phyloP scores from a whole-genome alignment of 148 eudicot genomes.

The Bassia scoparia region DNA sequence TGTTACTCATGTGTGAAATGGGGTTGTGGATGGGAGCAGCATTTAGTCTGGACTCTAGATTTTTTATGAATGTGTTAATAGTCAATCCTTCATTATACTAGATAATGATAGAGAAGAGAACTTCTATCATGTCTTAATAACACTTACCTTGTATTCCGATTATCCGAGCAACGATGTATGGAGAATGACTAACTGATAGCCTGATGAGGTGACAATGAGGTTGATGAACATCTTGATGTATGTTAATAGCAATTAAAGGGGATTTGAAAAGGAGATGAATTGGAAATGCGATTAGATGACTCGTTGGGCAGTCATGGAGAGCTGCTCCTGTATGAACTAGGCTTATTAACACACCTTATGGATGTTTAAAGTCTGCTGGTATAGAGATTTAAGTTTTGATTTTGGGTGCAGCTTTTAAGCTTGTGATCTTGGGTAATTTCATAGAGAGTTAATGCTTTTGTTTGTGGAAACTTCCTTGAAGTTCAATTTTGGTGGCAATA shows the following conservation, averaged over 20 bases:
- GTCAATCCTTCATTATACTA: too few relatives aligned
- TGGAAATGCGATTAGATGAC: conserved; percentile 3
- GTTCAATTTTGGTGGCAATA: not conserved
- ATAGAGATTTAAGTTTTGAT: not conserved
- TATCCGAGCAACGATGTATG: too few relatives aligned
- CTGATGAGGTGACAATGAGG: not conserved
- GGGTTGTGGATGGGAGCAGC: not conserved
- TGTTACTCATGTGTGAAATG: not conserved
- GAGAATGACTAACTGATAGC: too few relatives aligned
- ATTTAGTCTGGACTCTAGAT: not conserved
- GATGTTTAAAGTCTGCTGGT: not conserved
- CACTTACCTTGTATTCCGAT: too few relatives aligned
- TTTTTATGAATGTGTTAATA: too few relatives aligned
- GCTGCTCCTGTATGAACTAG: not conserved
- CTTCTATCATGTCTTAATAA: too few relatives aligned
- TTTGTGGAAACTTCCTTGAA: not conserved
- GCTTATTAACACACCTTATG: not conserved
- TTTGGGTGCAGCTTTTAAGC: not conserved
- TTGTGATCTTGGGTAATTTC: not conserved
- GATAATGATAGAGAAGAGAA: too few relatives aligned
- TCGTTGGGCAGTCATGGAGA: not conserved
- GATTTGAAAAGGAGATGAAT: not conserved
- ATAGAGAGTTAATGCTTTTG: not conserved
- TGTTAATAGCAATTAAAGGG: too few relatives aligned
- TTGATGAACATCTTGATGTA: too few relatives aligned